Percentiles rank a stretch among this genome's conserved stretches.
phyloP scores from a whole-genome alignment of 2,329 filamentous ascomycete species.

The Hymenoscyphus infarciens region DNA sequence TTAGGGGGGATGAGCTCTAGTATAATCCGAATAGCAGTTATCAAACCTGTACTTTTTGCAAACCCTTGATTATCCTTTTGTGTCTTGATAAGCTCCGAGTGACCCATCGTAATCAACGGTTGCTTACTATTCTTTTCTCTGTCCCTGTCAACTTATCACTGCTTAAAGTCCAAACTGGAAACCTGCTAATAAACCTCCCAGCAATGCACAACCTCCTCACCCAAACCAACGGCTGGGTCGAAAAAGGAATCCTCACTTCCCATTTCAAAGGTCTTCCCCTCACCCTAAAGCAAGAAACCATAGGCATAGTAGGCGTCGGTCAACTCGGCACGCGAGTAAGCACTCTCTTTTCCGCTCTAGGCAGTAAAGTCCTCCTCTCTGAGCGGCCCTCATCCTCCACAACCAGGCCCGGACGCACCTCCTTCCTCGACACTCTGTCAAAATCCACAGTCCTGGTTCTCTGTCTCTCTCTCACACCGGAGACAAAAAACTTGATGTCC shows the following conservation, averaged over 20 bases:
- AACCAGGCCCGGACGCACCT: constrained; percentile 18
- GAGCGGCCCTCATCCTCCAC: constrained; percentile 20
- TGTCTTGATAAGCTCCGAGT: too few species aligned
- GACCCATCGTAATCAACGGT: too few species aligned
- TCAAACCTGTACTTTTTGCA: too few species aligned
- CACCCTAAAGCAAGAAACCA: constrained; percentile 24
- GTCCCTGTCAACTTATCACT: too few species aligned
- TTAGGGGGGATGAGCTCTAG: too few species aligned
- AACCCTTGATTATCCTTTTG: too few species aligned
- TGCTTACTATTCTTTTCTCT: too few species aligned
- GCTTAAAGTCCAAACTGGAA: too few species aligned
- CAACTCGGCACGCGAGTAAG: constrained; percentile 28
- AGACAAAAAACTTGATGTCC: constrained; percentile 29
- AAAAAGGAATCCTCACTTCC: constrained; percentile 28
- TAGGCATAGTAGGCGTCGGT: constrained; percentile 33
- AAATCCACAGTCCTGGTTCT: constrained; percentile 26
- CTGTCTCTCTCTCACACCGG: constrained; percentile 23
- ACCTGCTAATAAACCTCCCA: too few species aligned
- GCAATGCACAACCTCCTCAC: constrained; percentile 7
- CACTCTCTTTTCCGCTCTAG: constrained; percentile 23
- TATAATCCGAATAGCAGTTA: too few species aligned
- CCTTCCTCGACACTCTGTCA: constrained; percentile 21
- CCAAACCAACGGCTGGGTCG: constrained; percentile 13
- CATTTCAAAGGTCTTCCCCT: constrained; percentile 23
- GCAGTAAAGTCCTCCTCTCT: constrained; percentile 25